These are phyloP conservation scores for Metarhizium robertsii DNA, from an alignment of 2,329 filamentous ascomycete species.

Conservation along the genomic window DNA sequence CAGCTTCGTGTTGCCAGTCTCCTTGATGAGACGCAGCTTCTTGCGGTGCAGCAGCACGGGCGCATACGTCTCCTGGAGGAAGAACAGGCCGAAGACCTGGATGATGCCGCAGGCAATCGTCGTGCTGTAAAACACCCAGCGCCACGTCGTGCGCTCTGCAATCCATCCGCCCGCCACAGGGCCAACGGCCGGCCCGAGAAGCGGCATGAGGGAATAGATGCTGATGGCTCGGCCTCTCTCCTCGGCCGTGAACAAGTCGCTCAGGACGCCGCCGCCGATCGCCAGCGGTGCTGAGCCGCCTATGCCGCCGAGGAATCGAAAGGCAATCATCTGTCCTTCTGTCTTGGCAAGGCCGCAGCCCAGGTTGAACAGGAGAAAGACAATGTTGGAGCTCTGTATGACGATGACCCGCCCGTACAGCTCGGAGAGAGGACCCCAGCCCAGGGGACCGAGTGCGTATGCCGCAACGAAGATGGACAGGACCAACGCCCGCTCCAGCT, in stretches of 20 bases:
- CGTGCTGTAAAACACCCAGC: slow-evolving; percentile 64
- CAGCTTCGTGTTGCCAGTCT: slow-evolving; percentile 42
- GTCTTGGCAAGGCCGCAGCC: slow-evolving; percentile 52
- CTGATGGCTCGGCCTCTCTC: slow-evolving; percentile 54
- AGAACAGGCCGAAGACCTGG: slow-evolving; percentile 47
- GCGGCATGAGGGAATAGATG: slow-evolving; percentile 52
- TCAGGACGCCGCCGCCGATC: slow-evolving; percentile 56
- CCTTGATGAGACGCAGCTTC: slow-evolving; percentile 43
- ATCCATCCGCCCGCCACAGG: slow-evolving; percentile 34
- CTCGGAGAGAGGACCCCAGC: slow-evolving; percentile 54
- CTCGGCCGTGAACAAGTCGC: slow-evolving; percentile 50
- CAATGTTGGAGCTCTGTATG: slow-evolving; percentile 41
- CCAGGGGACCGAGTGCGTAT: slow-evolving; percentile 46
- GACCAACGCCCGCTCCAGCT: slow-evolving; percentile 32
- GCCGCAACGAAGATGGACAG: slow-evolving; percentile 35
- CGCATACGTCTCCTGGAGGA: slow-evolving; percentile 53
- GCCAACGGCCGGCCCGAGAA: slow-evolving; percentile 45
- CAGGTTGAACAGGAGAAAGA: slow-evolving; percentile 51
- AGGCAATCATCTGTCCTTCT: slow-evolving; percentile 50
- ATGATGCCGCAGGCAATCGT: slow-evolving; percentile 53
- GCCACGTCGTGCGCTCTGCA: slow-evolving; percentile 49
- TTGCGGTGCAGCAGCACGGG: slow-evolving; percentile 50
- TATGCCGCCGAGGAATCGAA: slow-evolving; percentile 50
- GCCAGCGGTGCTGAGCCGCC: slow-evolving; percentile 55
- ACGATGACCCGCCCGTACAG: slow-evolving; percentile 43